Percentiles rank a stretch among this genome's conserved stretches.
Conservation (phyloP, 2,329 filamentous ascomycete genomes). For the Cladophialophora chaetospira region DNA sequence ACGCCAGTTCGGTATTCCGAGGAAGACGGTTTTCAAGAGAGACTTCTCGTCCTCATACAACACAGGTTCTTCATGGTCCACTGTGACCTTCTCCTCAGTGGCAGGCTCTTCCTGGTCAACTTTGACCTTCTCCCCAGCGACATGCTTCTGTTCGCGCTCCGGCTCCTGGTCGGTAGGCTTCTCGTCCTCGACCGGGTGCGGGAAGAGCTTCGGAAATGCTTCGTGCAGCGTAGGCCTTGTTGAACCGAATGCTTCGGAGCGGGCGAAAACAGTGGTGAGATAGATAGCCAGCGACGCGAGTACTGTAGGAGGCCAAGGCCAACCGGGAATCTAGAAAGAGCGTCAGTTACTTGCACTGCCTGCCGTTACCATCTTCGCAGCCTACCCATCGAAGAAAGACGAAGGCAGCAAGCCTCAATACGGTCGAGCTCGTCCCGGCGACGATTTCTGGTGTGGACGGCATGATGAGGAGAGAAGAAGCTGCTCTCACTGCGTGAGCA, state of each 20-base stretch:
- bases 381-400: constrained; percentile 50
- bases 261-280: constrained; percentile 41
- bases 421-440: constrained; percentile 41
- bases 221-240: constrained; percentile 20
- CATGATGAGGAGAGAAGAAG: constrained; percentile 34
- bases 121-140: background rate
- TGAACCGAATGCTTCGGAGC: constrained; percentile 25
- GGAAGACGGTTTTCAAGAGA: constrained; percentile 67
- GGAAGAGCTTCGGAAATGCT: constrained; percentile 25
- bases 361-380: background rate
- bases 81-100: background rate
- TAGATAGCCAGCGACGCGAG: constrained; percentile 50
- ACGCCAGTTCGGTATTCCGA: constrained; percentile 73
- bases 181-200: constrained; percentile 15
- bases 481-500: constrained; percentile 23
- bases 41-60: constrained; percentile 60
- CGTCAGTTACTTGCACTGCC: constrained; percentile 4
- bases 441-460: constrained; percentile 37
- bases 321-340: constrained; percentile 41
- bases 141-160: too few species aligned
- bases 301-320: constrained; percentile 41
- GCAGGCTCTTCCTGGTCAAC: constrained; percentile 65
- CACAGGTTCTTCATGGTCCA: constrained; percentile 66
- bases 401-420: constrained; percentile 42
- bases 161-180: constrained; percentile 39